Conservation (phyloP, 352 stramenopile genomes). For the Globisporangium viniferum region DNA sequence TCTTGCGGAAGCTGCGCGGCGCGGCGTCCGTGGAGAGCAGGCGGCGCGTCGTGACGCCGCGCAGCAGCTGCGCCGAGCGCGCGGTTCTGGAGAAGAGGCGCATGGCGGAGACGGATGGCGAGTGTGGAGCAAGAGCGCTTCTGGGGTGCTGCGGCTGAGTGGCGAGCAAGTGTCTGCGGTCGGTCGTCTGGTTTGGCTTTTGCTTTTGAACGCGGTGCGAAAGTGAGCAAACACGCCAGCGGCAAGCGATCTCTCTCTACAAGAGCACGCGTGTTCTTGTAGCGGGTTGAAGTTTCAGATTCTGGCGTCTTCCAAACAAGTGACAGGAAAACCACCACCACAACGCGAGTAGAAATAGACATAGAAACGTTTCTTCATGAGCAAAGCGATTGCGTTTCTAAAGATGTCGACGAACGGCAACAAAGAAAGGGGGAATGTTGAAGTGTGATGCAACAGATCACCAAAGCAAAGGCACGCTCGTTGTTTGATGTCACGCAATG, state of each 20-base stretch:
- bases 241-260: constrained; percentile 8
- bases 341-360: background rate
- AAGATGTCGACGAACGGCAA: constrained; percentile 7
- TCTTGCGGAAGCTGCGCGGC: constrained; percentile 77
- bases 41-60: constrained; percentile 11
- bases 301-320: constrained; percentile 1
- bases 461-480: too few relatives aligned
- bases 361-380: background rate
- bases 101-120: constrained; percentile 4
- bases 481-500: too few relatives aligned
- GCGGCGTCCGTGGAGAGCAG: constrained; percentile 26
- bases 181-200: background rate
- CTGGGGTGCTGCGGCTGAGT: too few relatives aligned
- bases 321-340: background rate
- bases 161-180: background rate
- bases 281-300: constrained; percentile 16
- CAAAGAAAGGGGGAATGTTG: background rate
- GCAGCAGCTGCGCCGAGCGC: constrained; percentile 15
- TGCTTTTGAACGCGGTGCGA: background rate
- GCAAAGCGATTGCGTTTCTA: background rate
- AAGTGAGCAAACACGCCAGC: background rate
- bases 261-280: constrained; percentile 15
- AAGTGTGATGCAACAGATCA: too few relatives aligned
- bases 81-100: constrained; percentile 13
- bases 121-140: too few relatives aligned